phyloP scores from a whole-genome alignment of 2,329 filamentous ascomycete genomes.

The Aspergillus melleus region DNA sequence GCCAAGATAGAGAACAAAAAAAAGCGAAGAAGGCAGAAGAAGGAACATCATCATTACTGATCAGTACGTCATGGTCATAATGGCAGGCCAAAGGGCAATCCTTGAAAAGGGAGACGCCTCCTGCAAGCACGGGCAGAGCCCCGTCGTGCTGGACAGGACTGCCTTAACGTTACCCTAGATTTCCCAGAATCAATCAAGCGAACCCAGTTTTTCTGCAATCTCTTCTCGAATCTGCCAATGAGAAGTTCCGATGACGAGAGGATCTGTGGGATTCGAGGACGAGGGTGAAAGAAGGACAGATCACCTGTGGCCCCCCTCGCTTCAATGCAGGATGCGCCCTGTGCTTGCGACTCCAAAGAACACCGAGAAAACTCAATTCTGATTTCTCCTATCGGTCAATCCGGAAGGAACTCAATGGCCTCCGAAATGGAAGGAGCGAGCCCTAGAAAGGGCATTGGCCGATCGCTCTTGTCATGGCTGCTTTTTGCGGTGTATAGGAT shows the following conservation, averaged over 20 bases:
- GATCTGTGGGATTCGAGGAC: background rate
- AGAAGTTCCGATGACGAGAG: background rate
- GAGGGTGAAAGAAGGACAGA: conserved; percentile 7
- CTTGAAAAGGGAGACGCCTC: background rate
- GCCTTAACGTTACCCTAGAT: background rate
- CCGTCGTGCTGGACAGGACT: background rate
- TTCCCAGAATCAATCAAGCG: background rate
- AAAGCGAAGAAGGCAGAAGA: background rate
- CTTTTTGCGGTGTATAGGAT: conserved; percentile 7
- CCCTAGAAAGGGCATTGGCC: background rate
- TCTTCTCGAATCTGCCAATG: background rate
- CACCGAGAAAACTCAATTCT: conserved; percentile 9
- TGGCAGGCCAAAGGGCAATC: background rate
- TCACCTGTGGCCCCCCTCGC: conserved; percentile 17
- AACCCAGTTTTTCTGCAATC: background rate
- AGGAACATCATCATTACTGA: background rate
- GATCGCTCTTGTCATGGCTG: background rate
- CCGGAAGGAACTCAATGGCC: background rate
- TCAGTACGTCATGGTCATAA: background rate
- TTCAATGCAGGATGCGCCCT: conserved; percentile 5
- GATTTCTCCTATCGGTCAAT: conserved; percentile 8
- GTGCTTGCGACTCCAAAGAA: conserved; percentile 4
- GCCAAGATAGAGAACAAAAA: background rate
- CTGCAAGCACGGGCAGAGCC: background rate
- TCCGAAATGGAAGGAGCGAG: conserved; percentile 3